Percentiles rank a stretch among this genome's conserved stretches.
Conservation (phyloP, 306 rosid genomes). For the Cicer cuneatum region DNA sequence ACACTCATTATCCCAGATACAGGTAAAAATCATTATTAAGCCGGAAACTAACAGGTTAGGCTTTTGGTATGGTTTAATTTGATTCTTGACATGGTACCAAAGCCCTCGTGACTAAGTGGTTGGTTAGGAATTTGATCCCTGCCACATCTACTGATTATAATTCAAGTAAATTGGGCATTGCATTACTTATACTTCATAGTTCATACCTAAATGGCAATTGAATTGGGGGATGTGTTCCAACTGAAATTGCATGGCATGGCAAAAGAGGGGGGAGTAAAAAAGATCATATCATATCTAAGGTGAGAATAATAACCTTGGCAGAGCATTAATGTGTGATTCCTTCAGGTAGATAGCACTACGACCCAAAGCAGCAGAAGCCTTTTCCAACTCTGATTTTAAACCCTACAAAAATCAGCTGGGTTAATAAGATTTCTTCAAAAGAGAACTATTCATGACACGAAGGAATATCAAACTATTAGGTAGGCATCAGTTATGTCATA, state of each 20-base stretch:
- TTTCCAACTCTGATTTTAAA: conserved; percentile 93
- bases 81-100: neutral
- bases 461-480: conserved; percentile 21
- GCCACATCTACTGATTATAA: neutral
- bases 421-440: conserved; percentile 28
- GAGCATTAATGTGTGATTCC: conserved; percentile 91
- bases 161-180: conserved; percentile 3
- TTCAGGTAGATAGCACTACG: conserved; percentile 84
- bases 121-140: neutral
- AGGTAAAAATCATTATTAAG: conserved; percentile 3
- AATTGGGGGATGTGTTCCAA: neutral
- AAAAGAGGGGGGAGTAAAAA: neutral
- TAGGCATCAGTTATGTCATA: conserved; percentile 26
- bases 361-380: conserved; percentile 88
- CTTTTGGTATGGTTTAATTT: neutral
- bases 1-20: conserved; percentile 1
- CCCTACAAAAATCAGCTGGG: conserved; percentile 63
- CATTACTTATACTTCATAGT: neutral
- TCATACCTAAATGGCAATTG: conserved; percentile 15
- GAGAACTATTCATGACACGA: conserved; percentile 13
- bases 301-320: conserved; percentile 70
- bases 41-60: neutral
- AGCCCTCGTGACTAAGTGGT: neutral
- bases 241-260: conserved; percentile 21
- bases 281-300: neutral